phyloP scores from a whole-genome alignment of 768 basidiomycete genomes.

The Antrodiella citrinella region DNA sequence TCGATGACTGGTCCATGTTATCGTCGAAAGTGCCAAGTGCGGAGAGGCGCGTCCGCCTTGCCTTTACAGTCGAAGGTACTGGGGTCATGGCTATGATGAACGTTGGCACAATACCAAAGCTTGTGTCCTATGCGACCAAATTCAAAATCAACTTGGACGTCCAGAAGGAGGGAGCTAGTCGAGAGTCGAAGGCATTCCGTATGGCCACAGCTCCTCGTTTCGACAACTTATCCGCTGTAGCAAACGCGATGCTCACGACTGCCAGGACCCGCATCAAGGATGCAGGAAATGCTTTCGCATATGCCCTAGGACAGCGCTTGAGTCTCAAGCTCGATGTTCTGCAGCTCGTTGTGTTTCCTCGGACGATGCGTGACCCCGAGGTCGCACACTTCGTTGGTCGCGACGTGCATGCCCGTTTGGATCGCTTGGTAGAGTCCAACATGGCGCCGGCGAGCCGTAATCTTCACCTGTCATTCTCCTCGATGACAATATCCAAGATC shows the following conservation, averaged over 20 bases:
- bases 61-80: conserved; percentile 68
- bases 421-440: conserved; percentile 50
- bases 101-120: conserved; percentile 68
- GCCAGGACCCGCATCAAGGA: conserved; percentile 68
- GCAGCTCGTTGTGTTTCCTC: conserved; percentile 68
- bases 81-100: conserved; percentile 62
- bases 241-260: conserved; percentile 73
- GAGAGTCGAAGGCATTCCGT: conserved; percentile 73
- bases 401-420: conserved; percentile 61
- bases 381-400: conserved; percentile 67
- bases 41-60: conserved; percentile 54
- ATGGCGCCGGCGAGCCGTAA: conserved; percentile 48
- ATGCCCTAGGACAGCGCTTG: conserved; percentile 66
- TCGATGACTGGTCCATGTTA: conserved; percentile 72
- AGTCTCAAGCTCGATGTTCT: conserved; percentile 58
- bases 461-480: conserved; percentile 63
- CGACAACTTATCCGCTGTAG: conserved; percentile 78
- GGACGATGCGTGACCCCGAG: conserved; percentile 70
- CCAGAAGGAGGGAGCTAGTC: conserved; percentile 68
- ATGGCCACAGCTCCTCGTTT: conserved; percentile 65
- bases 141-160: conserved; percentile 65
- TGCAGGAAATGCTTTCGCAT: conserved; percentile 48
- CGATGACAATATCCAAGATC: conserved; percentile 69
- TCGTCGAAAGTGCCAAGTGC: conserved; percentile 30
- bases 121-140: conserved; percentile 66